A percentile compares a stretch with the other conserved stretches of the same genome.
These are phyloP conservation scores for Rhytidhysteron rufulum DNA, from an alignment of 2,329 filamentous ascomycete species.

Conservation along the genomic window DNA sequence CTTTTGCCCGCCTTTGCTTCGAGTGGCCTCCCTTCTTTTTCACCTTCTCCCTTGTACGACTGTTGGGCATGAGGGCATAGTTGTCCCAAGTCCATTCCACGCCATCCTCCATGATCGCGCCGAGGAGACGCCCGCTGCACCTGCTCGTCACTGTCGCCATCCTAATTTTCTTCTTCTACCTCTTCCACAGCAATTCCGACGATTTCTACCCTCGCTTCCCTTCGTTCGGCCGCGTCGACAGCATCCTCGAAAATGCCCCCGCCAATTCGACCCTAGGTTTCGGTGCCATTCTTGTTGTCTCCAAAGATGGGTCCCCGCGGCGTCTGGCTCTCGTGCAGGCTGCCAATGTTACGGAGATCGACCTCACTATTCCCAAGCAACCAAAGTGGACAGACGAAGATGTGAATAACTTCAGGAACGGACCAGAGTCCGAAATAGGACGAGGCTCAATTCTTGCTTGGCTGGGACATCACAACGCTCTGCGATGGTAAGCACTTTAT, in stretches of 20 bases:
- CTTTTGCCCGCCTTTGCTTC: no score
- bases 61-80: no score
- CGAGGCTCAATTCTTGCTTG: conserved; percentile 42
- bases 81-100: neutral
- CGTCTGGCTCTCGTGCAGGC: conserved; percentile 38
- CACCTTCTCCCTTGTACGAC: neutral
- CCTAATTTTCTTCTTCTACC: conserved; percentile 19
- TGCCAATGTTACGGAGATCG: conserved; percentile 40
- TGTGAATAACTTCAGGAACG: conserved; percentile 33
- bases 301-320: conserved; percentile 36
- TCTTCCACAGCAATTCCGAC: conserved; percentile 22
- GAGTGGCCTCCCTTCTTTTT: neutral
- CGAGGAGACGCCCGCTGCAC: conserved; percentile 26
- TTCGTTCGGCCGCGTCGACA: conserved; percentile 15
- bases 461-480: conserved; percentile 42
- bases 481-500: conserved; percentile 33
- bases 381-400: conserved; percentile 41
- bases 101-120: conserved; percentile 11
- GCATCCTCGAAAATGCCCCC: conserved; percentile 20
- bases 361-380: conserved; percentile 41
- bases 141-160: conserved; percentile 24
- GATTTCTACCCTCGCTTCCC: conserved; percentile 27
- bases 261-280: conserved; percentile 38
- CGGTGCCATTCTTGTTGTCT: conserved; percentile 40
- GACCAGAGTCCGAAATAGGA: conserved; percentile 27